These are phyloP conservation scores for Coffea eugenioides DNA, from an alignment of 257 asterid species.

Conservation along the genomic window DNA sequence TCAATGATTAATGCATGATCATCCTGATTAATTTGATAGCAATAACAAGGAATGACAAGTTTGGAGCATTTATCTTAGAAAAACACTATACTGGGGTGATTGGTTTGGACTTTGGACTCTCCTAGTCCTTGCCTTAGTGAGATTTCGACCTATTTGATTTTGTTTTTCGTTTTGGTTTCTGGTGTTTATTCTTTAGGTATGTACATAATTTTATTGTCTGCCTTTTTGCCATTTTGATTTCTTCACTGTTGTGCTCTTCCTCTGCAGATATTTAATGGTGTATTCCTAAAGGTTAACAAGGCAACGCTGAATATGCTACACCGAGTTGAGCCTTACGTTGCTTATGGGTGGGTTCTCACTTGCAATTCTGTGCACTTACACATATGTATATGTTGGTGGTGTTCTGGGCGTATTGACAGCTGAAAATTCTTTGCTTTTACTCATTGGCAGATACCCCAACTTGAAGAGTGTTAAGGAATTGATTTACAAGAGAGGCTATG, in stretches of 20 bases:
- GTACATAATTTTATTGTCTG: neutral
- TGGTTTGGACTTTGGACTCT: neutral
- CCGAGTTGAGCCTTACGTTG: slow-evolving; percentile 72
- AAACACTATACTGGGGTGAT: neutral
- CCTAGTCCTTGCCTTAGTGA: neutral
- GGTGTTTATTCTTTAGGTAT: neutral
- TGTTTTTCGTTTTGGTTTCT: neutral
- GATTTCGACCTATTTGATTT: neutral
- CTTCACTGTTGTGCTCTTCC: neutral
- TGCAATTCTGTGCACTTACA: no score
- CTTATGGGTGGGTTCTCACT: slow-evolving; percentile 18
- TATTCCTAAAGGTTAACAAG: slow-evolving; percentile 70
- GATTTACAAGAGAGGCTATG: slow-evolving; percentile 74
- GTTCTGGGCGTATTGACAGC: no score
- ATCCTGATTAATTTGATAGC: neutral
- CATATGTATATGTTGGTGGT: no score
- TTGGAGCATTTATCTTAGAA: neutral
- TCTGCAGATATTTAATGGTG: slow-evolving; percentile 67
- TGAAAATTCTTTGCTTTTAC: no score
- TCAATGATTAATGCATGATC: neutral
- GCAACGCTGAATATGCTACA: slow-evolving; percentile 75
- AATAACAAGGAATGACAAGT: neutral
- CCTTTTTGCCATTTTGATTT: neutral
- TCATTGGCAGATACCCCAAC: slow-evolving; percentile 52
- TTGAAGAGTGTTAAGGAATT: slow-evolving; percentile 61